Conservation (phyloP, 2,329 filamentous ascomycete species). For the Blastomyces gilchristii region DNA sequence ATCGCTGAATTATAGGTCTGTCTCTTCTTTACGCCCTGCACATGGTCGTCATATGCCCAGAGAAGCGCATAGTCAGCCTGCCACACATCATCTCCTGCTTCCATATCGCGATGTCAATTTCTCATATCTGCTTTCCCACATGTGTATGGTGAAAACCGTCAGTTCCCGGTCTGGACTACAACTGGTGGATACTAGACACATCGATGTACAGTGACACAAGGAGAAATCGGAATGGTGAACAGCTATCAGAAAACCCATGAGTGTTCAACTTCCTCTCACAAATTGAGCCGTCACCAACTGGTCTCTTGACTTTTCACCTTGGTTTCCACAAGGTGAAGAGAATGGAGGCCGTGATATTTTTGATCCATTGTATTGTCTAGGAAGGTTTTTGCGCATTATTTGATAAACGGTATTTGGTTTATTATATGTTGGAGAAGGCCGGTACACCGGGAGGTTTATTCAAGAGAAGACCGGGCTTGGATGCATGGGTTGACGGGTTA, state of each 20-base stretch:
- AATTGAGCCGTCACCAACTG: too few relatives aligned
- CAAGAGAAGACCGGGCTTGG: too few relatives aligned
- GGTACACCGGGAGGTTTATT: too few relatives aligned
- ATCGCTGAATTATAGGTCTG: not conserved
- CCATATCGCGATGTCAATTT: not conserved
- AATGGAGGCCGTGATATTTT: too few relatives aligned
- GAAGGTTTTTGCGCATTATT: too few relatives aligned
- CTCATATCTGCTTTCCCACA: not conserved
- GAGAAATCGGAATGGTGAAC: not conserved
- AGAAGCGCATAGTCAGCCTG: not conserved
- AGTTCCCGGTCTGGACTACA: not conserved
- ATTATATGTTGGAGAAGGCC: too few relatives aligned
- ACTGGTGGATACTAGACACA: not conserved
- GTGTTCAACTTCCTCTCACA: too few relatives aligned
- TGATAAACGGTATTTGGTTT: too few relatives aligned
- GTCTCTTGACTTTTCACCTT: too few relatives aligned
- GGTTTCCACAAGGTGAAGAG: too few relatives aligned
- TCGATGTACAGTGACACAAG: not conserved
- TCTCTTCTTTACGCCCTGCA: not conserved
- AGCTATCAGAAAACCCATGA: not conserved
- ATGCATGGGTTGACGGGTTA: too few relatives aligned
- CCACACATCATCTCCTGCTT: not conserved
- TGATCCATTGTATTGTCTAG: too few relatives aligned
- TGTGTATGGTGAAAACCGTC: not conserved
- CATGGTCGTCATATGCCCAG: not conserved